Evolutionary conservation across 148 eudicot genomes (phyloP).

Genomic region (Rhododendron henanense): DNA sequence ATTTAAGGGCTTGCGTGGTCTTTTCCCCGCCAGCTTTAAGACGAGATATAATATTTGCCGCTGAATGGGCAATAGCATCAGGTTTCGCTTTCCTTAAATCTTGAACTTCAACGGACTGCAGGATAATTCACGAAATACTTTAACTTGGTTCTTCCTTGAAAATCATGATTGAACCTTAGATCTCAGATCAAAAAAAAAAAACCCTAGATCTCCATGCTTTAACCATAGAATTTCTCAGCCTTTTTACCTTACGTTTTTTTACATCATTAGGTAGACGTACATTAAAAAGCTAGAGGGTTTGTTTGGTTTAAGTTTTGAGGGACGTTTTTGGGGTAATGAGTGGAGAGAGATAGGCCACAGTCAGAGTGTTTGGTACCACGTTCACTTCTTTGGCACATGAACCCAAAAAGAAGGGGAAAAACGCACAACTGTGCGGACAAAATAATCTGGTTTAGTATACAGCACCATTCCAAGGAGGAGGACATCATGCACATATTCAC

Average conservation of each 20-base stretch:
- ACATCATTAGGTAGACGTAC: not conserved
- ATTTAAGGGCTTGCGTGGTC: conserved; percentile 79
- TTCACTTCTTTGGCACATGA: not conserved
- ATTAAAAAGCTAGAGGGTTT: not conserved
- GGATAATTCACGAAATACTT: conserved; percentile 4
- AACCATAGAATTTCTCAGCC: not conserved
- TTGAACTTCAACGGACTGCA: conserved; percentile 83
- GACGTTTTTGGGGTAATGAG: not conserved
- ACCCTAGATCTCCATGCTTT: not conserved
- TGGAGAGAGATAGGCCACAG: not conserved
- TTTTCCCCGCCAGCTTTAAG: conserved; percentile 92
- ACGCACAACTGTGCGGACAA: not conserved
- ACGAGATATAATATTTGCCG: conserved; percentile 81
- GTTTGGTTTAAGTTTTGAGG: not conserved
- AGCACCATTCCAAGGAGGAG: not conserved
- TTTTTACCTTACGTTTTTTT: not conserved
- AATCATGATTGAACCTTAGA: not conserved
- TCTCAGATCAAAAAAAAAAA: no score
- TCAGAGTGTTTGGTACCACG: not conserved
- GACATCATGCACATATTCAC: not conserved
- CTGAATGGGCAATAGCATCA: conserved; percentile 95
- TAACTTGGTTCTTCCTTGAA: not conserved
- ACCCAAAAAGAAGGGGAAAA: not conserved
- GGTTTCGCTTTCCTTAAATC: conserved; percentile 81
- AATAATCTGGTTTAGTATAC: not conserved